phyloP scores from a whole-genome alignment of 2,329 filamentous ascomycete genomes.

The Diaporthe vexans region DNA sequence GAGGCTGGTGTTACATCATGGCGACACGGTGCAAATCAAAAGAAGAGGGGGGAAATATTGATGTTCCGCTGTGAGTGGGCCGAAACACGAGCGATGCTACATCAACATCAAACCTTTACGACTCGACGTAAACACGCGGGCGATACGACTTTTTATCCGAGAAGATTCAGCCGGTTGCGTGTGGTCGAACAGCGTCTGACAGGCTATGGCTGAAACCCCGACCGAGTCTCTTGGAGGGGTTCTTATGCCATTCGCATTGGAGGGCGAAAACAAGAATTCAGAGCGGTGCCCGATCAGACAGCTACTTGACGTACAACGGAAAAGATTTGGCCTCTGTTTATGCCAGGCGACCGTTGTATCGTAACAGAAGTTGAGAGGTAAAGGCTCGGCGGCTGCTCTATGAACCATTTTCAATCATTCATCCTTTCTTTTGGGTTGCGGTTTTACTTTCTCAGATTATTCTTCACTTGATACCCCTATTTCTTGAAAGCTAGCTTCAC shows the following conservation, averaged over 20 bases:
- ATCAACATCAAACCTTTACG: neutral
- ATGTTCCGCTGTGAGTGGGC: neutral
- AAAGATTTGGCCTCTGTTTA: neutral
- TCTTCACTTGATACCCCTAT: conserved; percentile 35
- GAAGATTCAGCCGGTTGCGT: too few relatives aligned
- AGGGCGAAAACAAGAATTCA: neutral
- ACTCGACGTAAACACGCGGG: too few relatives aligned
- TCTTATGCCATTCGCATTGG: neutral
- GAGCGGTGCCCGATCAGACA: neutral
- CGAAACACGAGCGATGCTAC: conserved; percentile 19
- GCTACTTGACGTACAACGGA: neutral
- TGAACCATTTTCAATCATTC: conserved; percentile 13
- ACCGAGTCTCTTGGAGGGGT: neutral
- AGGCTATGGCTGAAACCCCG: neutral
- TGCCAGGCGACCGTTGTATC: neutral
- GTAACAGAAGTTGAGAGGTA: neutral
- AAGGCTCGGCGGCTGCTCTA: neutral
- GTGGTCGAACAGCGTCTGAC: neutral
- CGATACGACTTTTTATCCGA: neutral
- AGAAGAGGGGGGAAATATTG: neutral
- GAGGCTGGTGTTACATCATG: conserved; percentile 9
- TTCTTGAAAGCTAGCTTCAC: neutral
- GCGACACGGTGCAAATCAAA: neutral
- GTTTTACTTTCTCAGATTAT: conserved; percentile 32
- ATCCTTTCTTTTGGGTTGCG: neutral